These are phyloP conservation scores for Daedaleopsis sinensis DNA, from an alignment of 768 basidiomycete species.

Conservation along the genomic window DNA sequence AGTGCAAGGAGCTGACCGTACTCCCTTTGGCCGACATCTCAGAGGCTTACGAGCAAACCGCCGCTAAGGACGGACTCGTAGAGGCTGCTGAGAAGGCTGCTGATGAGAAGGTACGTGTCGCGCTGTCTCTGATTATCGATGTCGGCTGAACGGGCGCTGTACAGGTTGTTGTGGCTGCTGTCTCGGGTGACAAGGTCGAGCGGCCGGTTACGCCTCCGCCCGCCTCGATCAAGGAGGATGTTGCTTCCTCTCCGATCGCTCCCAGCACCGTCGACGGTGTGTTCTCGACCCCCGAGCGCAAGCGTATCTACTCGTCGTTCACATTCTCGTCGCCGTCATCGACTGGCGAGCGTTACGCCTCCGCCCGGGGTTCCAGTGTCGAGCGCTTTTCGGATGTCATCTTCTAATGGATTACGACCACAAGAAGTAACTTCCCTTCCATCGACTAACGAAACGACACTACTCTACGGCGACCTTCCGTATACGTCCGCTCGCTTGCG, in stretches of 20 bases:
- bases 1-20: constrained; percentile 80
- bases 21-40: constrained; percentile 77
- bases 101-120: constrained; percentile 3
- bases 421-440: not conserved
- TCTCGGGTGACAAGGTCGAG: constrained; percentile 6
- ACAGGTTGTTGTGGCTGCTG: constrained; percentile 7
- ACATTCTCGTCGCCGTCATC: constrained; percentile 79
- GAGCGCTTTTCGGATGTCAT: constrained; percentile 25
- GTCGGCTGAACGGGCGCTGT: not conserved
- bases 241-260: constrained; percentile 34
- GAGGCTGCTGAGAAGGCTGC: not conserved
- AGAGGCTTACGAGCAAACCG: constrained; percentile 57
- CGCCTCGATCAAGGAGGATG: constrained; percentile 9
- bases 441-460: not conserved
- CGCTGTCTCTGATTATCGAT: not conserved
- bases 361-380: constrained; percentile 24
- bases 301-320: constrained; percentile 72
- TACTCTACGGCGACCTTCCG: not conserved
- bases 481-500: not conserved
- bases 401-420: not conserved
- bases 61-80: constrained; percentile 17
- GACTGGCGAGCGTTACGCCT: constrained; percentile 52
- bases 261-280: constrained; percentile 33
- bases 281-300: constrained; percentile 78
- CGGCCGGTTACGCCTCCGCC: constrained; percentile 12